phyloP scores from a whole-genome alignment of 1,284 basidiomycete species.

The Trametes pubescens region DNA sequence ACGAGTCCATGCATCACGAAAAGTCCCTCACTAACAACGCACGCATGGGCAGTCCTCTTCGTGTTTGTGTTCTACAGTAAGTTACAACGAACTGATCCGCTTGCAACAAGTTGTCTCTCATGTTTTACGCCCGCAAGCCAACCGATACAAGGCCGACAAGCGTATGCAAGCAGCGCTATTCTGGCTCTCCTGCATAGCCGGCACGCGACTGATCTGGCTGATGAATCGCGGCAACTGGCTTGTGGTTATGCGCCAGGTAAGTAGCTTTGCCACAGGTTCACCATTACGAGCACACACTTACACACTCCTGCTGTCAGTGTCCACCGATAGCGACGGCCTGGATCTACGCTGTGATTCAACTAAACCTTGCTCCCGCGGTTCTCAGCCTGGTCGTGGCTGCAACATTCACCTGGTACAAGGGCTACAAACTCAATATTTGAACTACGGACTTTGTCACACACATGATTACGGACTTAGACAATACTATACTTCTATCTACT shows the following conservation, averaged over 20 bases:
- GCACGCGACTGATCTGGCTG: conserved; percentile 73
- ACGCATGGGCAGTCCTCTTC: conserved; percentile 59
- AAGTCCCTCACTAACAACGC: background rate
- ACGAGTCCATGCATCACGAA: background rate
- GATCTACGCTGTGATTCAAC: conserved; percentile 75
- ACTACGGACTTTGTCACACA: background rate
- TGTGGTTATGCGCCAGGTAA: conserved; percentile 76
- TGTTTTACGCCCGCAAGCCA: conserved; percentile 50
- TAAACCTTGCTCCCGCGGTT: conserved; percentile 69
- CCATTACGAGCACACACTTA: background rate
- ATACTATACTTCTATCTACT: background rate
- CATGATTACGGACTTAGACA: background rate
- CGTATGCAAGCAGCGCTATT: conserved; percentile 65
- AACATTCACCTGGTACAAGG: conserved; percentile 67
- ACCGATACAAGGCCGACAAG: conserved; percentile 64
- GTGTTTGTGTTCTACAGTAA: conserved; percentile 82
- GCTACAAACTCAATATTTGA: conserved; percentile 53
- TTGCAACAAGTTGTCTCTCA: background rate
- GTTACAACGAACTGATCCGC: conserved; percentile 35
- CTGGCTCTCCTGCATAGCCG: conserved; percentile 61
- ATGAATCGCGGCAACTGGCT: conserved; percentile 72
- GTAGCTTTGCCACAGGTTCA: conserved; percentile 23
- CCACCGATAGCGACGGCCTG: conserved; percentile 79
- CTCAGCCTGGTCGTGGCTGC: conserved; percentile 61
- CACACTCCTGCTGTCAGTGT: conserved; percentile 50